Percentiles rank a stretch among this genome's conserved stretches.
Evolutionary conservation across 495 filamentous ascomycete species (phyloP).

Genomic region (Xylaria telfairii): DNA sequence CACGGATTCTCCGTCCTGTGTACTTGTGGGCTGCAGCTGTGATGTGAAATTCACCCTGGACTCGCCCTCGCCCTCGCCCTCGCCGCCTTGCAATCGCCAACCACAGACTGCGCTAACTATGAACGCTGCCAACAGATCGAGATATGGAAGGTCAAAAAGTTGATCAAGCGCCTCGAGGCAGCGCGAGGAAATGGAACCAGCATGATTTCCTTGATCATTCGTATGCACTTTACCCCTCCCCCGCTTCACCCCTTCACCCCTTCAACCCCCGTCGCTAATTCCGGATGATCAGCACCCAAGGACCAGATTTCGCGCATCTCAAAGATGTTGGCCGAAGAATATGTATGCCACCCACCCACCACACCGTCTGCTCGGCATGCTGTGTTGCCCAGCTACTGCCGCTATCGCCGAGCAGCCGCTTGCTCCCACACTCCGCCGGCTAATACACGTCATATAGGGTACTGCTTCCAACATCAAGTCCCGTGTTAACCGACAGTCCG

Average conservation of each 20-base stretch:
- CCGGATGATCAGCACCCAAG: constrained; percentile 74
- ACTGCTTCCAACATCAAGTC: constrained; percentile 99
- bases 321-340: constrained; percentile 99
- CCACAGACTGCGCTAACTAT: constrained; percentile 28
- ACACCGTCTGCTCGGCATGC: constrained; percentile 9
- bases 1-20: constrained; percentile 5
- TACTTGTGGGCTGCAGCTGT: neutral
- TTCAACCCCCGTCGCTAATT: constrained; percentile 31
- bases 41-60: constrained; percentile 3
- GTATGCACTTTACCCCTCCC: constrained; percentile 57
- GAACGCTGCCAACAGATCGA: constrained; percentile 57
- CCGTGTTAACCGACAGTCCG: constrained; percentile 96
- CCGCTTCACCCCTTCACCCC: too few species aligned
- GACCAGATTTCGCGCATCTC: constrained; percentile 95
- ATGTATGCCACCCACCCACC: constrained; percentile 71
- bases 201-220: constrained; percentile 99
- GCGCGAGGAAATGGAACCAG: constrained; percentile 94
- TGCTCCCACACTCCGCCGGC: constrained; percentile 21
- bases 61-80: constrained; percentile 6
- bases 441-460: constrained; percentile 63
- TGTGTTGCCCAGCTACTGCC: neutral
- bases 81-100: constrained; percentile 22
- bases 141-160: constrained; percentile 91
- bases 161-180: constrained; percentile 93
- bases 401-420: constrained; percentile 2